Evolutionary conservation across 2,329 filamentous ascomycete species (phyloP), one percentile per base, ranked within the genome.

Genomic region (Pseudogymnoascus sp.): DNA sequence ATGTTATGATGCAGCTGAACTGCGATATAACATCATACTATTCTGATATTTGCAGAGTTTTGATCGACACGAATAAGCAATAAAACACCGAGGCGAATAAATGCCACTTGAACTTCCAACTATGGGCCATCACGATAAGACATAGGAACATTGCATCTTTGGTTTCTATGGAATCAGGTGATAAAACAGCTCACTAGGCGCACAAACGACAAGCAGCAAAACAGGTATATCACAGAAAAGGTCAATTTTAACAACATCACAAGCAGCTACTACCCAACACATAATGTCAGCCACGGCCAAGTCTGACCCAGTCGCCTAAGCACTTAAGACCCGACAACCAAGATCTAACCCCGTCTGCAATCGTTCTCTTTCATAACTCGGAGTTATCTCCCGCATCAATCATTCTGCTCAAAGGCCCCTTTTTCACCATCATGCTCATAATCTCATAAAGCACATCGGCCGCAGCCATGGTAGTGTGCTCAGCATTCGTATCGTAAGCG

Each of bases 381-480:
- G 35, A 37, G 38, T 11, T 41, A 11, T 68, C 67, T 16, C 66
- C 64, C 14, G 60, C 63, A 16, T 61, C 41, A 11, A 76, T 66
- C 73, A 79, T 79, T 38, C 78, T 72, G 68, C 82, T 88, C 66
- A 91, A 76, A 0, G 88, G 88, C 0, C 89, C 89, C 69, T 86
- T 87, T 81, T 91, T 90, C 14, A 91, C 88, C 89, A 92, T 93
- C 65, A 93, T 81, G 11, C 85, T 90, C 83, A 92, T 89, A 58
- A 93, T 84, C 75, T 93, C 89, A 70, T 88, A 93, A 18, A 93
- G 75, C 0, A 84, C 83, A 74, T 92, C 75, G 4, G 87, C 87
- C 2, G 87, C 86, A 1, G 86, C 86, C 86, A 89, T 89, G n/a
- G 87, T 89, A 1, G 87, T 89, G 66, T 84, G 79, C 75, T 89